Percentiles rank a stretch among this genome's conserved stretches.
These are phyloP conservation scores for Melampsora abietis-canadensis DNA, from an alignment of 1,284 basidiomycete genomes.

Conservation along the genomic window DNA sequence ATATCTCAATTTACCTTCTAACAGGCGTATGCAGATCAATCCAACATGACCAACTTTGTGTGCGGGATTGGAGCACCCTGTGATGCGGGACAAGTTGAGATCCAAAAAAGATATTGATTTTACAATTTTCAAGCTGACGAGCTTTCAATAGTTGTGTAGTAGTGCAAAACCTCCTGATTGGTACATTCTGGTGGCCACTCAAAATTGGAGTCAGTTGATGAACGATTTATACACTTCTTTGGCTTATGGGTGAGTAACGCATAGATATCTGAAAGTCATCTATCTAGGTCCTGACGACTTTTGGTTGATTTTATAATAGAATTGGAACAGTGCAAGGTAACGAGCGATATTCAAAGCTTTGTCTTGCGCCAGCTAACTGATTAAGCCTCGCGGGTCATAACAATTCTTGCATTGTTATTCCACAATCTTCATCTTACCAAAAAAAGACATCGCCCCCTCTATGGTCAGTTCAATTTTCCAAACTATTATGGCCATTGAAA, in stretches of 20 bases:
- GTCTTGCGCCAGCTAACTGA: neutral
- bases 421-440: neutral
- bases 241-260: constrained; percentile 32
- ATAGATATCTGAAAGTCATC: neutral
- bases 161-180: constrained; percentile 42
- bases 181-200: constrained; percentile 43
- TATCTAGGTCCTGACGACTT: too few species aligned
- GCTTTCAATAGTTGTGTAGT: constrained; percentile 23
- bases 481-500: neutral
- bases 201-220: constrained; percentile 43
- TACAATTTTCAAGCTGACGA: neutral
- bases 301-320: neutral
- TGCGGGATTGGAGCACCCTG: constrained; percentile 41
- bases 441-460: constrained; percentile 7
- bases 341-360: neutral
- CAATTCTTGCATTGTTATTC: neutral
- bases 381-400: too few species aligned
- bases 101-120: neutral
- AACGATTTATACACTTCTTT: constrained; percentile 41
- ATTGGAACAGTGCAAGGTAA: constrained; percentile 36
- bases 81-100: constrained; percentile 38
- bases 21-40: constrained; percentile 38
- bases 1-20: neutral
- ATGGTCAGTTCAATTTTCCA: neutral
- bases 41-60: constrained; percentile 38